phyloP scores from a whole-genome alignment of 495 filamentous ascomycete genomes.

The Hypoxylon trugodes region DNA sequence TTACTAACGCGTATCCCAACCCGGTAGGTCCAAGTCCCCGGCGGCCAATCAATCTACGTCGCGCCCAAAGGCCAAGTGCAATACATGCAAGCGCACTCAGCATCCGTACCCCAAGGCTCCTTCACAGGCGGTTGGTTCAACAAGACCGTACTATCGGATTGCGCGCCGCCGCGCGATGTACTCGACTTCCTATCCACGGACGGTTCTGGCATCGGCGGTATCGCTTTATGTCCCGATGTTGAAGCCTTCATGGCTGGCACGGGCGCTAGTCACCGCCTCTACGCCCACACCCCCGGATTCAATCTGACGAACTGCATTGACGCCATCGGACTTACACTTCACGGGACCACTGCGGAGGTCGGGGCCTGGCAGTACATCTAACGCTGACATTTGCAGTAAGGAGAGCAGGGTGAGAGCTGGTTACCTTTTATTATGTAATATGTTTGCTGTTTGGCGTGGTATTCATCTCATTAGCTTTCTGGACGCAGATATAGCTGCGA shows the following conservation, averaged over 20 bases:
- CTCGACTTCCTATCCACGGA: conserved; percentile 34
- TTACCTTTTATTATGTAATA: no score
- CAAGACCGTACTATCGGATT: conserved; percentile 31
- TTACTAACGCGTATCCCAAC: conserved; percentile 9
- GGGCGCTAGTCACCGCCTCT: conserved; percentile 23
- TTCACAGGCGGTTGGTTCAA: conserved; percentile 52
- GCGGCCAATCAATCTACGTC: conserved; percentile 72
- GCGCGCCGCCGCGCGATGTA: conserved; percentile 19
- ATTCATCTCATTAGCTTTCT: conserved; percentile 20
- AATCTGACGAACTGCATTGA: conserved; percentile 27
- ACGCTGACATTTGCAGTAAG: no score
- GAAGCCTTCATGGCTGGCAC: conserved; percentile 17
- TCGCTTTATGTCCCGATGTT: conserved; percentile 33
- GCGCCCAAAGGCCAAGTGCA: conserved; percentile 61
- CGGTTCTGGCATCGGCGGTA: conserved; percentile 24
- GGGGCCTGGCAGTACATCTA: conserved; percentile 41
- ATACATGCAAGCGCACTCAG: conserved; percentile 70
- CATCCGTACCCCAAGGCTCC: conserved; percentile 63
- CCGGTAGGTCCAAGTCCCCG: conserved; percentile 63
- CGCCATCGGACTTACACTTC: conserved; percentile 26
- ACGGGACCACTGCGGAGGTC: background rate
- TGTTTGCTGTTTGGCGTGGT: background rate
- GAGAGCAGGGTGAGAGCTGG: no score
- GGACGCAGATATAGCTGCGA: conserved; percentile 7
- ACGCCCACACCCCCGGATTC: conserved; percentile 29